phyloP scores from a whole-genome alignment of 2,329 filamentous ascomycete species.

The Bipolaris zeicola region DNA sequence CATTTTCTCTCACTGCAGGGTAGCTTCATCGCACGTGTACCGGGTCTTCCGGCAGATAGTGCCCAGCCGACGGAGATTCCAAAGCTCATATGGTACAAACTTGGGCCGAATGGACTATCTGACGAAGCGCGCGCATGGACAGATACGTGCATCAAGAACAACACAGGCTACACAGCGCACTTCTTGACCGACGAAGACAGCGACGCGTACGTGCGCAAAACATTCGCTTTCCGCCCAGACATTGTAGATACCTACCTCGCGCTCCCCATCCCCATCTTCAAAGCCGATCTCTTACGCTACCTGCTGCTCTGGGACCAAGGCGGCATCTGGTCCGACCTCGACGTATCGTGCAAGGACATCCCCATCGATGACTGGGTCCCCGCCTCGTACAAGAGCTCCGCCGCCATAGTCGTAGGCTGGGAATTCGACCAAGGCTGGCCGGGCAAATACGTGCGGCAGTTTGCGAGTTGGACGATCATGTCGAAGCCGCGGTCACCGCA shows the following conservation, averaged over 20 bases:
- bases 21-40: background rate
- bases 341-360: slow-evolving; percentile 44
- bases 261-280: slow-evolving; percentile 48
- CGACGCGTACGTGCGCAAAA: slow-evolving; percentile 41
- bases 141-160: slow-evolving; percentile 37
- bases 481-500: slow-evolving; percentile 30
- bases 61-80: slow-evolving; percentile 25
- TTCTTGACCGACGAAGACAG: slow-evolving; percentile 40
- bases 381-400: slow-evolving; percentile 21
- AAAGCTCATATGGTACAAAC: slow-evolving; percentile 50
- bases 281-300: slow-evolving; percentile 53
- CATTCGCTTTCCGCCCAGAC: slow-evolving; percentile 44
- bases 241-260: slow-evolving; percentile 46
- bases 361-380: slow-evolving; percentile 49
- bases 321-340: slow-evolving; percentile 52
- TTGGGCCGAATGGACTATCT: slow-evolving; percentile 46
- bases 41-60: background rate
- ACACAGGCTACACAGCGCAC: slow-evolving; percentile 36
- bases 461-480: slow-evolving; percentile 43
- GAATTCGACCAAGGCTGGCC: slow-evolving; percentile 45
- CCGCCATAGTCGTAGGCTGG: slow-evolving; percentile 48
- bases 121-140: slow-evolving; percentile 40
- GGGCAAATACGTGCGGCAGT: slow-evolving; percentile 27
- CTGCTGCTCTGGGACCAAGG: slow-evolving; percentile 50
- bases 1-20: slow-evolving; percentile 5